A percentile compares a stretch with the other conserved stretches of the same genome.
phyloP scores from a whole-genome alignment of 2,329 filamentous ascomycete species.

The Colletotrichum cereale region DNA sequence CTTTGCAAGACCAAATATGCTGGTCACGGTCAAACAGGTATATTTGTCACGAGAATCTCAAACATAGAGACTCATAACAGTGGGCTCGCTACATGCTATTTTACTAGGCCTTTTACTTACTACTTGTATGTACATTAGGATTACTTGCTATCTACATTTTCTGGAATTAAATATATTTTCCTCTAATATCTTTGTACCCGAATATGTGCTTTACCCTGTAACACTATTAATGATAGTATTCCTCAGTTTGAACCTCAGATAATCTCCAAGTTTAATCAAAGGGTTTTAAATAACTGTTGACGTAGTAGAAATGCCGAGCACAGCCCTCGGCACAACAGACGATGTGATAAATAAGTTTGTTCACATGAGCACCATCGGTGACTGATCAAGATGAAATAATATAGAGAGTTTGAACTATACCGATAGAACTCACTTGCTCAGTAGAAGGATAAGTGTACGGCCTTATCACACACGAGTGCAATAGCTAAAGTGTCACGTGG shows the following conservation, averaged over 20 bases:
- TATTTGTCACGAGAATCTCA: too few species aligned
- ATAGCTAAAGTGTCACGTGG: neutral
- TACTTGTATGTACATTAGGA: too few species aligned
- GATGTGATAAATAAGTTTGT: neutral
- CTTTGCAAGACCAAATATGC: neutral
- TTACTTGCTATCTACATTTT: too few species aligned
- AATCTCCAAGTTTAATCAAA: neutral
- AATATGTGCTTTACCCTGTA: too few species aligned
- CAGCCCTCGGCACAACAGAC: neutral
- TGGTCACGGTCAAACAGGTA: neutral
- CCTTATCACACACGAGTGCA: neutral
- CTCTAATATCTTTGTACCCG: too few species aligned
- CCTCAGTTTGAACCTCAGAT: neutral
- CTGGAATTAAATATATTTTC: too few species aligned
- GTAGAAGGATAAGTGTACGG: neutral
- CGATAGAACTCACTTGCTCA: neutral
- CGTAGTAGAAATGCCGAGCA: neutral
- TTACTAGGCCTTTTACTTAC: too few species aligned
- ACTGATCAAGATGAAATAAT: neutral
- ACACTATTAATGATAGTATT: too few species aligned
- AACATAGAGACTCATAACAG: too few species aligned
- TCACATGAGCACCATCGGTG: neutral
- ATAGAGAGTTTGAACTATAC: neutral
- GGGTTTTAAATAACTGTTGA: too few species aligned
- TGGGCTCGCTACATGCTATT: too few species aligned